These are phyloP conservation scores for Entophlyctis helioformis DNA, from an alignment of 192 early-diverging fungal genomes.

Conservation along the genomic window DNA sequence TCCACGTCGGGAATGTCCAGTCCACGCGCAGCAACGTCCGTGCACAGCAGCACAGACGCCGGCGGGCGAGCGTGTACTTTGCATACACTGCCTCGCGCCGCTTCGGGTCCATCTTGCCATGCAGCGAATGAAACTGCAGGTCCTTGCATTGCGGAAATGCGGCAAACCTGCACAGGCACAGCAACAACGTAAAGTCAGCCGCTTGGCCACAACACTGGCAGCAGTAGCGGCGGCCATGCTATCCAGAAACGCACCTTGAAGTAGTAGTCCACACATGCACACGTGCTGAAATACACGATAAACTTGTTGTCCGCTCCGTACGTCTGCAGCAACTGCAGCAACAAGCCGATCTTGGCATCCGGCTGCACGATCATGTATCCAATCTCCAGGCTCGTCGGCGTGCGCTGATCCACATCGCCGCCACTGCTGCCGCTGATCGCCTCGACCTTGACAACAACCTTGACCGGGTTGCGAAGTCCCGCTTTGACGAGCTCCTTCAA, in stretches of 20 bases:
- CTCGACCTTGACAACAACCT: slow-evolving; percentile 81
- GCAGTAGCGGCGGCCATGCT: no score
- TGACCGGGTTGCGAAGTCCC: slow-evolving; percentile 85
- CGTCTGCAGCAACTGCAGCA: slow-evolving; percentile 50
- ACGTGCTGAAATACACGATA: slow-evolving; percentile 93
- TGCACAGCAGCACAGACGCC: slow-evolving; percentile 76
- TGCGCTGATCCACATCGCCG: slow-evolving; percentile 30
- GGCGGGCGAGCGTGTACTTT: slow-evolving; percentile 55
- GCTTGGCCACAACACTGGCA: no score
- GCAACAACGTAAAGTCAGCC: no score
- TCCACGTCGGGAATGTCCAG: slow-evolving; percentile 95
- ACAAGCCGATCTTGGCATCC: slow-evolving; percentile 67
- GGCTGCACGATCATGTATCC: slow-evolving; percentile 64
- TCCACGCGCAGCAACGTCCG: slow-evolving; percentile 91
- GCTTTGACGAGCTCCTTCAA: slow-evolving; percentile 68
- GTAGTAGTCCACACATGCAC: slow-evolving; percentile 93
- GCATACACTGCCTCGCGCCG: slow-evolving; percentile 70
- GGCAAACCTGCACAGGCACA: no score
- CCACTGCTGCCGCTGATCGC: slow-evolving; percentile 22
- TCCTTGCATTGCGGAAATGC: slow-evolving; percentile 25
- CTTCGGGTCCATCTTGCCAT: slow-evolving; percentile 90
- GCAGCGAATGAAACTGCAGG: slow-evolving; percentile 60
- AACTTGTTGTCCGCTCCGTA: slow-evolving; percentile 56
- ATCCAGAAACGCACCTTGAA: slow-evolving; percentile 52
- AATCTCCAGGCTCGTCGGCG: slow-evolving; percentile 40